phyloP scores from a whole-genome alignment of 495 filamentous ascomycete species.

The Xylaria longipes region DNA sequence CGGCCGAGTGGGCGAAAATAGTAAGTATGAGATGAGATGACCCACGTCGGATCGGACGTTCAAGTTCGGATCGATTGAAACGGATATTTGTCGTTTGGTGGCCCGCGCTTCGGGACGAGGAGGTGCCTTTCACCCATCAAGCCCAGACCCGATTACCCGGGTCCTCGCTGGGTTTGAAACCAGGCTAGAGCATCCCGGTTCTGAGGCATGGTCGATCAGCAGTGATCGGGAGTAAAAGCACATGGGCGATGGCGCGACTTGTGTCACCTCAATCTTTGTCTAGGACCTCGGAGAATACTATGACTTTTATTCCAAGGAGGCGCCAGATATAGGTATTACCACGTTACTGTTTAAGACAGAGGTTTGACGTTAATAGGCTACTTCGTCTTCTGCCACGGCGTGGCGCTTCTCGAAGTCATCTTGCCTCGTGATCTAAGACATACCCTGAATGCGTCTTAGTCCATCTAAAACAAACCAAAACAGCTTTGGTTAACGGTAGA shows the following conservation, averaged over 20 bases:
- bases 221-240: constrained; percentile 3
- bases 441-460: not conserved
- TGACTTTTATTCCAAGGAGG: constrained; percentile 5
- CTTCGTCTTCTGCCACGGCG: no score
- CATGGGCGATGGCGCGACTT: constrained; percentile 11
- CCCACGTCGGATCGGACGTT: not conserved
- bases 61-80: not conserved
- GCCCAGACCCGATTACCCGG: not conserved
- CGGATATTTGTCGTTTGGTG: not conserved
- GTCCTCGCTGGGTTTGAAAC: constrained; percentile 1
- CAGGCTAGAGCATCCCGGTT: not conserved
- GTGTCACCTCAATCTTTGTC: constrained; percentile 11
- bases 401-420: not conserved
- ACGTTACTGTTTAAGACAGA: constrained; percentile 9
- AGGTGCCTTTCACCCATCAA: not conserved
- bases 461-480: not conserved
- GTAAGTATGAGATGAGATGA: not conserved
- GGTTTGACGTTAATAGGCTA: not conserved
- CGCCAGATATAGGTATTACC: not conserved
- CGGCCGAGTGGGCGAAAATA: not conserved
- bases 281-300: constrained; percentile 12
- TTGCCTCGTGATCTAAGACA: constrained; percentile 7
- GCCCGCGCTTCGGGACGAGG: not conserved
- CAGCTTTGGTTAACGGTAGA: not conserved
- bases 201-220: not conserved